Conservation (phyloP, 345 rosid species). For the Jatropha curcas region DNA sequence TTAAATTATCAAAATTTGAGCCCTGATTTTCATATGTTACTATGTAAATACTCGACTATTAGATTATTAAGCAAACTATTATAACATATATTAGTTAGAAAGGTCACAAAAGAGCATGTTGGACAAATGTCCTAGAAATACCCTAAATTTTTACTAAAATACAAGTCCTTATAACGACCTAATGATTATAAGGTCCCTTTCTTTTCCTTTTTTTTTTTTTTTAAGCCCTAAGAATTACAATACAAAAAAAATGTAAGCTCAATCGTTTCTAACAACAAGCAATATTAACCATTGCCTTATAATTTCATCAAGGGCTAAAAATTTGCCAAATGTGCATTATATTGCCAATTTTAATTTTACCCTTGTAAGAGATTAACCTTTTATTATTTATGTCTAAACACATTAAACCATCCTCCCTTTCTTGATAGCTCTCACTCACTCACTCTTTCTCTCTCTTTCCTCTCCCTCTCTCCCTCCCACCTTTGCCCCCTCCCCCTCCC, state of each 20-base stretch:
- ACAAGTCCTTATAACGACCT: constrained; percentile 19
- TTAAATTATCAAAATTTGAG: too few relatives aligned
- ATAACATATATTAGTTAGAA: too few relatives aligned
- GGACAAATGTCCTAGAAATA: constrained; percentile 1
- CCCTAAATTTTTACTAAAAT: neutral
- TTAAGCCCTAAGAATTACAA: neutral
- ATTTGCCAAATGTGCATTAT: constrained; percentile 36
- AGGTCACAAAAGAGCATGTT: too few relatives aligned
- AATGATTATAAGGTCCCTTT: constrained; percentile 30
- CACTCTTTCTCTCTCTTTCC: too few relatives aligned
- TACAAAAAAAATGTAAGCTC: constrained; percentile 21
- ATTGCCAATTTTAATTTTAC: too few relatives aligned
- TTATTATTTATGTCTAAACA: constrained; percentile 11
- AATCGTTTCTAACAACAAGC: constrained; percentile 26
- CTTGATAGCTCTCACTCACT: constrained; percentile 14
- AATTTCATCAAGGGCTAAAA: constrained; percentile 21
- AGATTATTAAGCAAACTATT: too few relatives aligned
- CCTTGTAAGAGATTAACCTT: constrained; percentile 10
- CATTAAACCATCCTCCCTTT: constrained; percentile 22
- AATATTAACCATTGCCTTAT: constrained; percentile 26
- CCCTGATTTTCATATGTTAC: too few relatives aligned
- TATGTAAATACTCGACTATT: too few relatives aligned
- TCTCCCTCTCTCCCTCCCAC: neutral
- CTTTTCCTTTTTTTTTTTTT: neutral
- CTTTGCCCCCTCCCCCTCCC: too few relatives aligned